Base-by-base conservation (phyloP, 2,329 filamentous ascomycete species). In the Septoria petroselini region DNA sequence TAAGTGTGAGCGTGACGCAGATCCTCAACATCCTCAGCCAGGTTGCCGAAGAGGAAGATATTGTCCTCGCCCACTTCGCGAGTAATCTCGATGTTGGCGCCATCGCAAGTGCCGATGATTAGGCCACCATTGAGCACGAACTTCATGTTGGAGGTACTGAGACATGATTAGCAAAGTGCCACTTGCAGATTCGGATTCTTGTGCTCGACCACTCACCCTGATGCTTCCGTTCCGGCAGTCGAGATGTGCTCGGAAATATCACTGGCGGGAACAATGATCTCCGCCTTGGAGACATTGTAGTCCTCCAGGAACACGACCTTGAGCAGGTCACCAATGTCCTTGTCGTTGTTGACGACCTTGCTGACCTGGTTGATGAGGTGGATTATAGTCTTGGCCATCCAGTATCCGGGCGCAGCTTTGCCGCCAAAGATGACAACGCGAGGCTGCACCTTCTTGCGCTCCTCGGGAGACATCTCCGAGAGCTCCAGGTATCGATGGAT, bases 201-300 rank as follows among this genome's bases (percentile, higher is more conserved):
- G 21, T 38, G 17, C 17, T 9, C 19, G 9, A n/a, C 17, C 15
- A 40, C 52, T 51, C 33, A 54, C 52, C 53, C 91, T 57, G 77
- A 82, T 19, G 81, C 83, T 62, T 98, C 93, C 1, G 93, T 98
- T 41, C 93, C 93, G 30, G 93, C 93, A 18, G 93, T 98, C 2
- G 93, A 97, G 65, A 98, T 98, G 70, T 98, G 93, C 75, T 98
- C 93, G 71, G 90, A 95, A 64, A 98, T 85, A 64, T 98, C 93
- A 15, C 89, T 95, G 9, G 93, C 93, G 9, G 93, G 93, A 58
- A 82, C 82, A 64, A 98, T 96, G 65, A 97, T 91, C 73, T 98
- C 93, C 2, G 93, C 93, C 77, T 98, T 98, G 81, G 90, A 95
- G 66, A 98, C 93, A 60, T 98, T 98, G 80, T 98, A 98, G 72